Conservation (phyloP, 1,284 basidiomycete genomes). For the Cronartium quercuum region DNA sequence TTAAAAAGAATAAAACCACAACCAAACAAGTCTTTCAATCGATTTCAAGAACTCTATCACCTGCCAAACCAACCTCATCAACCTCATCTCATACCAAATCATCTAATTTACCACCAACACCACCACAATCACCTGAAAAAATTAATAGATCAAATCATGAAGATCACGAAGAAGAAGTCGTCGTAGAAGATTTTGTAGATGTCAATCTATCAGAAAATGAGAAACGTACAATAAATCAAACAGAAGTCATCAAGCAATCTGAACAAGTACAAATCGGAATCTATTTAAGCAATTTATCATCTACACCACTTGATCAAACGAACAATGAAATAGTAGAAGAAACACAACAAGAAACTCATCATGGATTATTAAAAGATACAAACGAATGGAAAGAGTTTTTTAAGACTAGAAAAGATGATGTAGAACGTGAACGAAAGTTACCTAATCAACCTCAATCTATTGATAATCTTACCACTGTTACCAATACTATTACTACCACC, state of each 20-base stretch:
- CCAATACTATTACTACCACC: too few species aligned
- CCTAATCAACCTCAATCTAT: neutral
- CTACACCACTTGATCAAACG: neutral
- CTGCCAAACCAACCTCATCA: neutral
- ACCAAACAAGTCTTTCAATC: constrained; percentile 22
- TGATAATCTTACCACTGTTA: neutral
- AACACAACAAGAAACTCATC: neutral
- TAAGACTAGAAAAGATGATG: constrained; percentile 26
- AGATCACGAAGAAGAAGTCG: neutral
- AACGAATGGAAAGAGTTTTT: constrained; percentile 31
- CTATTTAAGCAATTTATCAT: constrained; percentile 18
- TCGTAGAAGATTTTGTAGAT: constrained; percentile 25
- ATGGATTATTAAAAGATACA: constrained; percentile 2
- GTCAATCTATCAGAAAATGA: constrained; percentile 24
- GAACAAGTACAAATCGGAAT: constrained; percentile 7
- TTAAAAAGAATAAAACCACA: constrained; percentile 7
- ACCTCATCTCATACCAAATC: constrained; percentile 12
- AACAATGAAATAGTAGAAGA: too few species aligned
- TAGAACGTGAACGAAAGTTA: constrained; percentile 18
- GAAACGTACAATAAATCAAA: constrained; percentile 15
- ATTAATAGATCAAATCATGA: neutral
- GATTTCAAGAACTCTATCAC: constrained; percentile 27
- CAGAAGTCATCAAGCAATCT: neutral
- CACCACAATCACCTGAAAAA: neutral
- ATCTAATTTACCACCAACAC: neutral